A percentile compares a stretch with the other conserved stretches of the same genome.
Evolutionary conservation across 441 rosid genomes (phyloP).

Genomic region (Gossypium trilobum): DNA sequence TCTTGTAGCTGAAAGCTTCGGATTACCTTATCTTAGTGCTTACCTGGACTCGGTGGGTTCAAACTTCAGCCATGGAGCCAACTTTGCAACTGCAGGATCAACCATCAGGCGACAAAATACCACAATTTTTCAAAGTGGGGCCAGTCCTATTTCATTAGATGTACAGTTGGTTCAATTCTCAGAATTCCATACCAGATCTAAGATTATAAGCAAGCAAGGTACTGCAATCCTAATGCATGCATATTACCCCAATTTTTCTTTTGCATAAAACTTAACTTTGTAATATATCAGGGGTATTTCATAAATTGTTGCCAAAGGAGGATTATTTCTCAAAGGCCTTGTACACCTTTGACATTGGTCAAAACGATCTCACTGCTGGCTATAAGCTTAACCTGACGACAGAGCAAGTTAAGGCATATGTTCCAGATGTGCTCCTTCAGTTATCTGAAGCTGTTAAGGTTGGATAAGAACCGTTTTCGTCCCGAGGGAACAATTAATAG

Average conservation of each 20-base stretch:
- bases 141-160: conserved; percentile 60
- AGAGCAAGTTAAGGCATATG: conserved; percentile 47
- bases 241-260: background rate
- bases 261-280: background rate
- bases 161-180: conserved; percentile 60
- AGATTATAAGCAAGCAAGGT: conserved; percentile 34
- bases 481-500: background rate
- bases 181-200: conserved; percentile 45
- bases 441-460: conserved; percentile 43
- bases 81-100: conserved; percentile 80
- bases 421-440: conserved; percentile 46
- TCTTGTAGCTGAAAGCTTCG: conserved; percentile 39
- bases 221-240: background rate
- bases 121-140: conserved; percentile 43
- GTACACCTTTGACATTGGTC: conserved; percentile 72
- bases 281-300: conserved; percentile 25
- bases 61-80: conserved; percentile 76
- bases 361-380: conserved; percentile 62
- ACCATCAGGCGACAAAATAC: conserved; percentile 54
- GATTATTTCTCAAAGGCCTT: conserved; percentile 47
- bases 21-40: conserved; percentile 49
- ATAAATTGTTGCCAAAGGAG: conserved; percentile 41
- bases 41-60: conserved; percentile 54
- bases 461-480: background rate
- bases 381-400: conserved; percentile 46